These are phyloP conservation scores for Vinca minor DNA, from an alignment of 257 asterid genomes.

Conservation along the genomic window DNA sequence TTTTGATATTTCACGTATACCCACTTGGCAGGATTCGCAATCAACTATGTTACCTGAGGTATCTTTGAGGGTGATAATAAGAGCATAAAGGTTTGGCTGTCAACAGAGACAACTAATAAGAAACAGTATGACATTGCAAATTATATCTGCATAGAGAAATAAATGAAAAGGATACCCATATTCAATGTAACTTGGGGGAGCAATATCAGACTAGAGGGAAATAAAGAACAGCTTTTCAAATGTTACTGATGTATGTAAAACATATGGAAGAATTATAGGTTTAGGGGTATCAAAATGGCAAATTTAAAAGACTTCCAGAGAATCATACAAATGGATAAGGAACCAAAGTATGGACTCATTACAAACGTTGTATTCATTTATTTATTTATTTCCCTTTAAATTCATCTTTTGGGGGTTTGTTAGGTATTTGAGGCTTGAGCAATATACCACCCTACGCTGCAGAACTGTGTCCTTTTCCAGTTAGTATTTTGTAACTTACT, in stretches of 20 bases:
- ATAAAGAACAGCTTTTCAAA: background rate
- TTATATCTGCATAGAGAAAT: background rate
- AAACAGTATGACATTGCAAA: slow-evolving; percentile 11
- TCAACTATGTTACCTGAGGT: slow-evolving; percentile 63
- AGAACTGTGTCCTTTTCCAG: too few relatives aligned
- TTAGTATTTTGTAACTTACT: too few relatives aligned
- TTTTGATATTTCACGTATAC: slow-evolving; percentile 65
- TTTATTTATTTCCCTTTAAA: too few relatives aligned
- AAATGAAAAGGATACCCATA: background rate
- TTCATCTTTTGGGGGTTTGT: too few relatives aligned
- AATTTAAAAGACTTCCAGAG: background rate
- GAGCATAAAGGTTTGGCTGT: slow-evolving; percentile 93
- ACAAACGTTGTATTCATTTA: too few relatives aligned
- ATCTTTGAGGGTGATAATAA: slow-evolving; percentile 84
- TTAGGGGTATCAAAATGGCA: background rate
- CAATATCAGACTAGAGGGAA: background rate
- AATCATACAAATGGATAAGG: background rate
- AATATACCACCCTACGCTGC: too few relatives aligned
- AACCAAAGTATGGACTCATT: background rate
- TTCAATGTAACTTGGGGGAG: background rate
- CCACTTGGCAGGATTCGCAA: slow-evolving; percentile 93
- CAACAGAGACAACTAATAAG: slow-evolving; percentile 27
- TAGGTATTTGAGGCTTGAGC: too few relatives aligned
- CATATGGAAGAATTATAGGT: background rate
- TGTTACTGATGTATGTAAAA: background rate